phyloP scores from a whole-genome alignment of 306 rosid genomes.

The Parietaria judaica region DNA sequence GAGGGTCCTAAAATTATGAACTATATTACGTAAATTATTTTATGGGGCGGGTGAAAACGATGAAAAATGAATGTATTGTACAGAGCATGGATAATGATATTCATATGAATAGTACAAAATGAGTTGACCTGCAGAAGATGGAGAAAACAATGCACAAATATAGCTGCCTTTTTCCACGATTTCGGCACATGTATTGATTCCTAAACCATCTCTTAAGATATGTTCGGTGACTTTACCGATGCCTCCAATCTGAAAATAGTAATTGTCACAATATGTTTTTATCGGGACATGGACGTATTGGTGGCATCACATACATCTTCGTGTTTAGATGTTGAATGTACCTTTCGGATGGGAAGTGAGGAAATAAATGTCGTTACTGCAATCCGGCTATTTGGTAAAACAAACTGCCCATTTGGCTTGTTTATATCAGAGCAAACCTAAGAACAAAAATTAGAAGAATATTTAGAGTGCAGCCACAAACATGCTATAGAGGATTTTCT shows the following conservation, averaged over 20 bases:
- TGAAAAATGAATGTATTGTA: too few species aligned
- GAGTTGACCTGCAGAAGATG: constrained; percentile 65
- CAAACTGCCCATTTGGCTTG: constrained; percentile 92
- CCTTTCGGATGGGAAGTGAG: constrained; percentile 96
- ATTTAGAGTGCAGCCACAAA: not conserved
- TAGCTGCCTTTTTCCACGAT: constrained; percentile 63
- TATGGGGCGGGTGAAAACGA: too few species aligned
- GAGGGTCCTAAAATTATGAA: too few species aligned
- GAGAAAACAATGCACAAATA: constrained; percentile 76
- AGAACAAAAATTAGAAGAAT: constrained; percentile 12
- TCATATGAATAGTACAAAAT: not conserved
- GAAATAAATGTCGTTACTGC: constrained; percentile 80
- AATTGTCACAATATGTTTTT: constrained; percentile 11
- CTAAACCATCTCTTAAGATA: constrained; percentile 68
- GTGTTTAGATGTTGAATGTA: constrained; percentile 15
- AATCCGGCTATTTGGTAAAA: constrained; percentile 66
- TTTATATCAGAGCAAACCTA: constrained; percentile 97
- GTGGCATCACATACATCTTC: constrained; percentile 15
- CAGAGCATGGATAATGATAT: too few species aligned
- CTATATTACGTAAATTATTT: too few species aligned
- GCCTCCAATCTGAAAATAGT: constrained; percentile 78
- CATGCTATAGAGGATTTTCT: constrained; percentile 5
- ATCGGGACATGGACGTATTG: constrained; percentile 8
- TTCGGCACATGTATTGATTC: constrained; percentile 77
- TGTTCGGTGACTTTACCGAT: constrained; percentile 93